Evolutionary conservation across 1,284 basidiomycete species (phyloP), one percentile per base, ranked within the genome.

Genomic region (Melampsora allii-populina): DNA sequence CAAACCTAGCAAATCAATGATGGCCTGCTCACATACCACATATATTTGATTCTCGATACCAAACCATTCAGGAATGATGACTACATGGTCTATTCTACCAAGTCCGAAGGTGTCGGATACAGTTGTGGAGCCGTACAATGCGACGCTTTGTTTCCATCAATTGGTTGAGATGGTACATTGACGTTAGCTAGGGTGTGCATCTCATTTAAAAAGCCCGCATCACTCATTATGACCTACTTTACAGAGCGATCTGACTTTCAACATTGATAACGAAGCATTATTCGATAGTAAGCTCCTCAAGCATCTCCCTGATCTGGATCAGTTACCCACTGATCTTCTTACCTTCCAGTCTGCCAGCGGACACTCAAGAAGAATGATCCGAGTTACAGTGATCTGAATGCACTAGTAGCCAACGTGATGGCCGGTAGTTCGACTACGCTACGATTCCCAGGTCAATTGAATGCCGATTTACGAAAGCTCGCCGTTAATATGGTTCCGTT

Each of bases 371-470:
- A 61, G 50, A 24, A 61, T 27, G 63, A 69, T 48, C 75, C 75
- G 5, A 71, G 33, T 48, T 76, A 71, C 56, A 59, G 27, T 19
- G 75, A 76, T 33, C 59, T 76, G 24, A 76, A 76, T 21, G 29
- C 33, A n/a, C 45, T 76, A 24, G 66, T 76, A 58, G 63, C 63
- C n/a, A 66, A 71, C 58, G 75, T 66, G n/a, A 76, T 76, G 75
- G 60, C 66, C 45, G 75, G 75, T 63, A 65, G 67, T 60, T 66
- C 75, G 33, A 76, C 75, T 29, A 71, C 67, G 14, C 50, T 76
- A 36, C 63, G 60, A n/a, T 73, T 76, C 63, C 76, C 72, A n/a
- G 67, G 74, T 68, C 91, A 94, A 82, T 85, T 95, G 76, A 96
- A 96, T 82, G 63, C 79, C 67, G 73, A 75, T 75, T 48, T 75